phyloP scores from a whole-genome alignment of 257 asterid genomes.

The Solanum rostratum region DNA sequence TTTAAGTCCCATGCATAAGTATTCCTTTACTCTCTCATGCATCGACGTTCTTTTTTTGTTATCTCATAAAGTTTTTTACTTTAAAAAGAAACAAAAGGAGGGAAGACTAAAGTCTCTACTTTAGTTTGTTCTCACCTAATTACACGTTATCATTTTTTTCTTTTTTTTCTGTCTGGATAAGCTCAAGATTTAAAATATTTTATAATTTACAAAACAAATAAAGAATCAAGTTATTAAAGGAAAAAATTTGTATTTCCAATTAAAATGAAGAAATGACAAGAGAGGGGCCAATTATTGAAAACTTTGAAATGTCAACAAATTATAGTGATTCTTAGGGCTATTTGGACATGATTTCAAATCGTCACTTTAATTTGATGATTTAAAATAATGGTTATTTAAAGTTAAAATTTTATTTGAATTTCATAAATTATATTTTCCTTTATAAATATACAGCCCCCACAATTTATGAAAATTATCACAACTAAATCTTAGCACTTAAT shows the following conservation, averaged over 20 bases:
- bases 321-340: background rate
- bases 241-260: background rate
- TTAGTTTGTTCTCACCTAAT: background rate
- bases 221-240: background rate
- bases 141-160: background rate
- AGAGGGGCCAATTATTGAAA: background rate
- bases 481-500: too few species aligned
- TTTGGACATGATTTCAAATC: background rate
- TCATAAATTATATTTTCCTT: too few species aligned
- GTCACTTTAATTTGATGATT: too few species aligned
- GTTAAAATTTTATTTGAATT: too few species aligned
- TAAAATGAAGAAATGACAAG: background rate
- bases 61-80: background rate
- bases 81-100: background rate
- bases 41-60: slow-evolving; percentile 15
- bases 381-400: too few species aligned
- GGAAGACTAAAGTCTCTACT: background rate
- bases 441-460: too few species aligned
- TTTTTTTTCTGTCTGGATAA: background rate
- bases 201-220: background rate
- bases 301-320: background rate
- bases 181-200: background rate
- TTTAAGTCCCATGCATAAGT: slow-evolving; percentile 16
- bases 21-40: slow-evolving; percentile 19
- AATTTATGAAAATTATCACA: background rate